Percentiles rank a stretch among this genome's conserved stretches.
phyloP scores from a whole-genome alignment of 192 early-diverging fungal species.

The Helicostylum pulchrum region DNA sequence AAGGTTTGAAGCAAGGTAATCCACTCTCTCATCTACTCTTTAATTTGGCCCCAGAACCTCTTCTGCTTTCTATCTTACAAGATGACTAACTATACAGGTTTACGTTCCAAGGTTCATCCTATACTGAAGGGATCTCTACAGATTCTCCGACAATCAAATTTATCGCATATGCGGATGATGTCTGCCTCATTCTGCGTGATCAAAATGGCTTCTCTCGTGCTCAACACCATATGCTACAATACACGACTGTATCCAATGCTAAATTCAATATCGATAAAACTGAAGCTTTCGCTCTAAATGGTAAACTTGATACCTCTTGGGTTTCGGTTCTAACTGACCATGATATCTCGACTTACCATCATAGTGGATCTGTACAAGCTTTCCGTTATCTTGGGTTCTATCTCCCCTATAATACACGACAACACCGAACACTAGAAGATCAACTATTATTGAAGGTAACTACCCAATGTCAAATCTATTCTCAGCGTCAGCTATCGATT shows the following conservation, averaged over 20 bases:
- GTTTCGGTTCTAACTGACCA: too few species aligned
- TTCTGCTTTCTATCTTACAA: slow-evolving; percentile 2
- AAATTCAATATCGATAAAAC: background rate
- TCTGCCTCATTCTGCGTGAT: background rate
- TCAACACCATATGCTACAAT: background rate
- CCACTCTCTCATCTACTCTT: slow-evolving; percentile 22
- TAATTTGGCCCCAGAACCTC: slow-evolving; percentile 18
- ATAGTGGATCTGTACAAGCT: too few species aligned
- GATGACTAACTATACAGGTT: too few species aligned
- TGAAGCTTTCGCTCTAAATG: too few species aligned
- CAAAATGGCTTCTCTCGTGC: too few species aligned
- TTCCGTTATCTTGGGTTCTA: too few species aligned
- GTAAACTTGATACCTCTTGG: too few species aligned
- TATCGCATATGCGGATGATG: background rate
- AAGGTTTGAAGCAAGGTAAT: slow-evolving; percentile 30
- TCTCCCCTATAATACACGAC: too few species aligned
- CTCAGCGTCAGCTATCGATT: background rate
- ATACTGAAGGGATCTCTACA: too few species aligned
- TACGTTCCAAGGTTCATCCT: too few species aligned
- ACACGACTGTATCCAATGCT: background rate
- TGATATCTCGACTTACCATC: too few species aligned
- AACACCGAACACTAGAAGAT: too few species aligned
- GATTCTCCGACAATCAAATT: background rate
- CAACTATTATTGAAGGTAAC: background rate
- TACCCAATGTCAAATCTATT: background rate